phyloP scores from a whole-genome alignment of 2,329 filamentous ascomycete species.

The Colletotrichum brevisporum region DNA sequence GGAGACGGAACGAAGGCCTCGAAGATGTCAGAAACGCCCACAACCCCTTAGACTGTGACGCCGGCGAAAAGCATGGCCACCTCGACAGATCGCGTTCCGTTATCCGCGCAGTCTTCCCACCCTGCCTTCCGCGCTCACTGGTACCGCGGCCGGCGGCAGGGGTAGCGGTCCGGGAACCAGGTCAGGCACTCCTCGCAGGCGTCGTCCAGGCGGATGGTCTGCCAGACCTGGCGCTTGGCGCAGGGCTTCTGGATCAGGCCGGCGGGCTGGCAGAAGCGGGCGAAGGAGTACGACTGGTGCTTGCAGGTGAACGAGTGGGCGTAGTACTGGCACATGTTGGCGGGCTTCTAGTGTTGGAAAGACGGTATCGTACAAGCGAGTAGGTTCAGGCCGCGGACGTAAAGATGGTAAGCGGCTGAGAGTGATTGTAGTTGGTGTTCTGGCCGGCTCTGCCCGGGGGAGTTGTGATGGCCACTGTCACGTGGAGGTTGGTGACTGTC shows the following conservation, averaged over 20 bases:
- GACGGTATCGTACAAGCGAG: not conserved
- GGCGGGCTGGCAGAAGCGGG: conserved; percentile 52
- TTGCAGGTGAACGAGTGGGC: conserved; percentile 54
- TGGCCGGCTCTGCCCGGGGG: no score
- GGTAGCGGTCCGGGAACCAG: conserved; percentile 47
- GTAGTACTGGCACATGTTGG: conserved; percentile 56
- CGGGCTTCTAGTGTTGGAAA: not conserved
- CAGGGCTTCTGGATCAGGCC: conserved; percentile 55
- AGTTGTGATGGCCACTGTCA: no score
- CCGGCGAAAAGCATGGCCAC: no score
- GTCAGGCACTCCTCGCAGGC: conserved; percentile 53
- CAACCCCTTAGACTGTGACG: no score
- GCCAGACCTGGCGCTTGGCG: conserved; percentile 51
- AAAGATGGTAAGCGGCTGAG: no score
- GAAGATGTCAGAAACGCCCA: not conserved
- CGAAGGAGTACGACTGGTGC: conserved; percentile 52
- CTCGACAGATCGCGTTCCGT: not conserved
- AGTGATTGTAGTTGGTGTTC: no score
- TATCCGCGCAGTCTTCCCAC: not conserved
- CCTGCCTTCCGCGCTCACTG: conserved; percentile 11
- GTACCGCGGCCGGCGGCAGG: conserved; percentile 33
- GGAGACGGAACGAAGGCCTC: no score
- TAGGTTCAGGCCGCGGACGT: not conserved
- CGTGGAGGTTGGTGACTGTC: no score
- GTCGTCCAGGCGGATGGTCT: conserved; percentile 53